phyloP scores from a whole-genome alignment of 2,329 filamentous ascomycete genomes.

The Chrysoporthe austroafricana region DNA sequence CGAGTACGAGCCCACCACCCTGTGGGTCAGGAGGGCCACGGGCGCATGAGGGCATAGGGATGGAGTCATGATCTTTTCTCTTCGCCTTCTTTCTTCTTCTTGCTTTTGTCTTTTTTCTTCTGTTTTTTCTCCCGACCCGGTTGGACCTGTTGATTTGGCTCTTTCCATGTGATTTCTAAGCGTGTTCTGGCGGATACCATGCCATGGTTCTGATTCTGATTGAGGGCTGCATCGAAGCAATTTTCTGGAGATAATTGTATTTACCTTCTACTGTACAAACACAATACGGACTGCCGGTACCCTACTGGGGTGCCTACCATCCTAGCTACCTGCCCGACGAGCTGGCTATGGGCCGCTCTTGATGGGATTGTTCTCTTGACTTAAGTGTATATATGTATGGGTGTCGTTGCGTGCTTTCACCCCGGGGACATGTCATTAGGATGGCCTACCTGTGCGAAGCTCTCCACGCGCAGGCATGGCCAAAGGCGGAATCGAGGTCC shows the following conservation, averaged over 20 bases:
- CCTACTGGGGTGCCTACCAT: not conserved
- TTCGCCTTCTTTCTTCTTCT: not conserved
- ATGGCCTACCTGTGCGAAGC: too few species aligned
- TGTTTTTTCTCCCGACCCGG: not conserved
- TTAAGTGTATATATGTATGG: not conserved
- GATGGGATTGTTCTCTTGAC: not conserved
- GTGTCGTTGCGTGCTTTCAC: not conserved
- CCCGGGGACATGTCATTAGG: not conserved
- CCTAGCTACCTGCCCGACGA: not conserved
- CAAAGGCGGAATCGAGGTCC: too few species aligned
- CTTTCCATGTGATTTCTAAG: not conserved
- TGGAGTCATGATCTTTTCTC: not conserved
- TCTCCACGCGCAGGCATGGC: too few species aligned
- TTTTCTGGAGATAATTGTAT: not conserved
- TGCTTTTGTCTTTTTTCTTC: not conserved
- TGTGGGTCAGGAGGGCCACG: conserved; percentile 82
- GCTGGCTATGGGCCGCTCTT: not conserved
- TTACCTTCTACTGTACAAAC: not conserved
- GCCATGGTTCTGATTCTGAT: not conserved
- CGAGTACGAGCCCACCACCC: conserved; percentile 65
- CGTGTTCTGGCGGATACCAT: conserved; percentile 2
- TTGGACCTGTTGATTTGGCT: not conserved
- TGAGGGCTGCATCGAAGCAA: not conserved
- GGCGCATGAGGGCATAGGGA: conserved; percentile 36
- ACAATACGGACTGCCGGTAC: not conserved